Conservation (phyloP, 1,139 yeast genomes). For the Suhomyces atakaporum region DNA sequence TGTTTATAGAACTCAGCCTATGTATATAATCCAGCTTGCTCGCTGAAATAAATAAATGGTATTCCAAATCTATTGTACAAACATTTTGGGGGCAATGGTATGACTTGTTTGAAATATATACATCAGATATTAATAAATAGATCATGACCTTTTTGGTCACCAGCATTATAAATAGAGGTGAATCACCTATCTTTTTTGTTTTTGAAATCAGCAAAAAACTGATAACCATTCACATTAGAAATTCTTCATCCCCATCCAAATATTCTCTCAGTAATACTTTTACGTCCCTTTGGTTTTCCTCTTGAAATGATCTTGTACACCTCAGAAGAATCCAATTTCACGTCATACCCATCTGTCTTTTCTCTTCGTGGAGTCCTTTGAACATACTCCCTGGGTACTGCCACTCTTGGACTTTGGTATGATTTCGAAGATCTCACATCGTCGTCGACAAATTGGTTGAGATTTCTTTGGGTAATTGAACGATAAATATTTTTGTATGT, state of each 20-base stretch:
- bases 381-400: background rate
- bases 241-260: constrained; percentile 16
- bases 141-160: no score
- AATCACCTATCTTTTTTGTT: no score
- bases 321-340: constrained; percentile 16
- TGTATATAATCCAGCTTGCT: constrained; percentile 1
- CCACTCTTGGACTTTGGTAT: constrained; percentile 5
- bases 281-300: constrained; percentile 7
- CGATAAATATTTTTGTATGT: constrained; percentile 39
- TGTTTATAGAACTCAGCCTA: constrained; percentile 2
- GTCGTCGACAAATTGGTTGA: constrained; percentile 23
- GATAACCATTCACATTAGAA: background rate
- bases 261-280: constrained; percentile 15
- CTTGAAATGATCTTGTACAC: constrained; percentile 18
- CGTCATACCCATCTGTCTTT: constrained; percentile 1
- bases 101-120: no score
- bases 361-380: no score
- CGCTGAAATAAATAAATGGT: constrained; percentile 1
- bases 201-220: no score
- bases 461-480: constrained; percentile 39
- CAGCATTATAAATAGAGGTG: no score
- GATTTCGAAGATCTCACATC: constrained; percentile 13
- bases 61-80: background rate
- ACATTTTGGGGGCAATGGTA: no score
- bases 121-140: no score